Evolutionary conservation across 225 moss, liverwort and hornwort species (phyloP), one percentile per base, ranked within the genome.

Genomic region (Ulota crispa): DNA sequence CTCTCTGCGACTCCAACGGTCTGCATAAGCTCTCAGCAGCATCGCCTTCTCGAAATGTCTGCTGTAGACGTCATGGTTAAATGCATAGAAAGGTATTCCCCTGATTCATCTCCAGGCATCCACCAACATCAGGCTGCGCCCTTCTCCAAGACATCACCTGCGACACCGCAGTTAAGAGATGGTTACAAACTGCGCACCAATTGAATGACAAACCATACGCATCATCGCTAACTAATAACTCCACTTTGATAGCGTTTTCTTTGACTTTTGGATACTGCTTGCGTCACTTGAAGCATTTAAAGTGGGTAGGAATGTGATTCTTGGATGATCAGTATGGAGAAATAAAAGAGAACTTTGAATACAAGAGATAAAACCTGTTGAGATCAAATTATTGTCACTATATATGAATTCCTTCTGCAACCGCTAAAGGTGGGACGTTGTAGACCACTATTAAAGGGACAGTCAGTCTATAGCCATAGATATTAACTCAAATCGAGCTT

Each of bases 101-200:
- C 7, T 73, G 16, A 57, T 59, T 30, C 36, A 21, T 52, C 66
- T 56, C 56, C 41, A 57, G n/a, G 57, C 24, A 57, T 57, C 57
- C 57, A 57, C 57, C 24, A 39, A 30, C 42, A 18, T 72, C 32
- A 24, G 24, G 31, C 9, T 42, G 24, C 72, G 42, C 57, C 32
- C 50, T 7, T n/a, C 59, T 45, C 61, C 59, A 32, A 43, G 34
- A 64, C 36, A 57, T 81, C 59, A 76, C 61, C 77, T 77, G 70
- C 27, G 70, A 30, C 70, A 83, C 64, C 70, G 31, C 70, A 37
- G 53, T 26, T 77, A 16, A 70, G 53, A 77, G 60, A 53, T 32
- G 75, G 4, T 81, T 21, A 72, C 32, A 57, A 81, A 59, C 26
- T 31, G 56, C 15, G 5, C 52, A 52, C n/a, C 24, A 57, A 57